A percentile compares a stretch with the other conserved stretches of the same genome.
Conservation (phyloP, 306 rosid genomes). For the Ziziphus jujuba region DNA sequence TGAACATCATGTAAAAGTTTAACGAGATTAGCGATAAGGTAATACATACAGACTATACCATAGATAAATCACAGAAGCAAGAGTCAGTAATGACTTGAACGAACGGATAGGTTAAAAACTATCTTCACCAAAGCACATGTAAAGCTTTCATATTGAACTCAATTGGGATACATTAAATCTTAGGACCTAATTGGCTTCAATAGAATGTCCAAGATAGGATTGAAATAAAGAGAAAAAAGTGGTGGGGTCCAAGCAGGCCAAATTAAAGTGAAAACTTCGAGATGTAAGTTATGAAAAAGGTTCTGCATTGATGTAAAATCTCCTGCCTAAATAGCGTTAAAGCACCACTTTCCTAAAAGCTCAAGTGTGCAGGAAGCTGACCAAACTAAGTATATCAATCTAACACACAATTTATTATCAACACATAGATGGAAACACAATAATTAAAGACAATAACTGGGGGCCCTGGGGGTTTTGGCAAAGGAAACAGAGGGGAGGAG, state of each 20-base stretch:
- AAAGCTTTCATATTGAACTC: background rate
- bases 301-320: too few species aligned
- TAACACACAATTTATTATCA: too few species aligned
- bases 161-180: too few species aligned
- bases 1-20: slow-evolving; percentile 33
- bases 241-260: background rate
- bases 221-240: background rate
- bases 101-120: background rate
- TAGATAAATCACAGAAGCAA: background rate
- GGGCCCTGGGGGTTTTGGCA: background rate
- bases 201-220: background rate
- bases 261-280: background rate
- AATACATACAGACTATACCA: background rate
- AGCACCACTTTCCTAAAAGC: too few species aligned
- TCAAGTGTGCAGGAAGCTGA: too few species aligned
- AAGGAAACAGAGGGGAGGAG: background rate
- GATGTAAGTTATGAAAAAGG: too few species aligned
- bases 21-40: slow-evolving; percentile 6
- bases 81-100: background rate
- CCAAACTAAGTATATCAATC: background rate
- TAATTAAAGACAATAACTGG: background rate
- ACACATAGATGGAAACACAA: background rate
- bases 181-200: background rate
- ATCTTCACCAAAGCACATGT: background rate
- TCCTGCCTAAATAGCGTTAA: too few species aligned